Percentiles rank a stretch among this genome's conserved stretches.
These are phyloP conservation scores for Psilocybe mexicana DNA, from an alignment of 1,284 basidiomycete genomes.

Conservation along the genomic window DNA sequence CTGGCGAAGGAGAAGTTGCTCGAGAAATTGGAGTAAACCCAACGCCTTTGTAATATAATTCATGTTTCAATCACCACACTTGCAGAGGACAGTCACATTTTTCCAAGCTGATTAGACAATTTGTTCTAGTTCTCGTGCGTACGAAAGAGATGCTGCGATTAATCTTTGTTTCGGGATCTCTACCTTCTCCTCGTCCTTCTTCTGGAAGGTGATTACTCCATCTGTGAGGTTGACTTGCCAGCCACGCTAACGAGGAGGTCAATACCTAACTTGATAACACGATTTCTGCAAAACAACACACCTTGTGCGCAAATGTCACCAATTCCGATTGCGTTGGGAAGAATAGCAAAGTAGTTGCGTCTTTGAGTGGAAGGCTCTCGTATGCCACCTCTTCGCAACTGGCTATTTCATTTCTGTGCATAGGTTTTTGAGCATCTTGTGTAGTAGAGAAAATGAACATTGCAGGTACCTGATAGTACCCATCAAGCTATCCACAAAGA, in stretches of 20 bases:
- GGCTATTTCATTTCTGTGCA: constrained; percentile 83
- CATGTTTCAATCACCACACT: not conserved
- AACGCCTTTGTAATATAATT: constrained; percentile 20
- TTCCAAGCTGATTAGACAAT: constrained; percentile 62
- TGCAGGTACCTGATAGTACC: constrained; percentile 79
- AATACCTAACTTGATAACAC: not conserved
- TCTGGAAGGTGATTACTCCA: constrained; percentile 62
- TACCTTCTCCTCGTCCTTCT: constrained; percentile 73
- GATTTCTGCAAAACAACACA: constrained; percentile 30
- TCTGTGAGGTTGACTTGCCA: constrained; percentile 72
- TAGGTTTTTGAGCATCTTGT: not conserved
- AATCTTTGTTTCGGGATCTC: constrained; percentile 84
- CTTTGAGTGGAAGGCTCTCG: constrained; percentile 82
- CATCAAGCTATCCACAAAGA: constrained; percentile 90
- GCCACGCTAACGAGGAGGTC: constrained; percentile 49
- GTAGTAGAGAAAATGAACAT: not conserved
- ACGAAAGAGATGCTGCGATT: constrained; percentile 72
- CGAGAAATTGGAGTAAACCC: constrained; percentile 62
- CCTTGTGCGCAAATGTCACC: constrained; percentile 75
- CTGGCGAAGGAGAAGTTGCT: constrained; percentile 92
- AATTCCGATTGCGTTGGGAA: constrained; percentile 81
- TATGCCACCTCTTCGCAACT: constrained; percentile 92
- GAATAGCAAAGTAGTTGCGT: constrained; percentile 87
- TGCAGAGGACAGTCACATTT: not conserved
- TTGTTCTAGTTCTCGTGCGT: constrained; percentile 85